These are phyloP conservation scores for Nothophytophthora sp. DNA, from an alignment of 352 stramenopile species.

Conservation along the genomic window DNA sequence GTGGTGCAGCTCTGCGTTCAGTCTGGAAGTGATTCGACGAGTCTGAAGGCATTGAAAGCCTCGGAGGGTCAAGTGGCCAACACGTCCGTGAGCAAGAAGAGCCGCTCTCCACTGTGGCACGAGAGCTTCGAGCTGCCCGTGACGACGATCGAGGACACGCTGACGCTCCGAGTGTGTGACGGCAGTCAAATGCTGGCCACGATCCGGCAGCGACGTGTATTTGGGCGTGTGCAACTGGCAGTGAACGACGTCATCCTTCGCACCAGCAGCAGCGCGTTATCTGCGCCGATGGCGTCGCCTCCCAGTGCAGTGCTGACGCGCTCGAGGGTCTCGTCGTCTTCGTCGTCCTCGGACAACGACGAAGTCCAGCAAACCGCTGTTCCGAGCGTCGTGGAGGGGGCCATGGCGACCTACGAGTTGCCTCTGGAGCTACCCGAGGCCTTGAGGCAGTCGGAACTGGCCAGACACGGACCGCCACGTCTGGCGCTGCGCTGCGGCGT, in stretches of 20 bases:
- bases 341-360: conserved; percentile 15
- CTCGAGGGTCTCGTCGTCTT: not conserved
- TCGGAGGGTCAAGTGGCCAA: conserved; percentile 27
- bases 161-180: conserved; percentile 58
- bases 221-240: conserved; percentile 44
- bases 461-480: conserved; percentile 50
- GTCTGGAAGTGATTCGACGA: conserved; percentile 12
- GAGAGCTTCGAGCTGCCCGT: conserved; percentile 63
- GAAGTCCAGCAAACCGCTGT: not conserved
- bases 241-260: conserved; percentile 54
- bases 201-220: conserved; percentile 35
- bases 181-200: conserved; percentile 32
- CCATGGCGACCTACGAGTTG: conserved; percentile 68
- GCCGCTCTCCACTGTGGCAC: conserved; percentile 58
- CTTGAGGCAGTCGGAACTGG: conserved; percentile 43
- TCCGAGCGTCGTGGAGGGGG: conserved; percentile 9
- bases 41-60: conserved; percentile 1
- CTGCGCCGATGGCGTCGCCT: not conserved
- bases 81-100: conserved; percentile 65
- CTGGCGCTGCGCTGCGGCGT: conserved; percentile 59
- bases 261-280: conserved; percentile 7
- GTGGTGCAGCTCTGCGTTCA: conserved; percentile 59
- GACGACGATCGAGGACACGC: conserved; percentile 40
- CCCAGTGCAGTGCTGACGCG: not conserved
- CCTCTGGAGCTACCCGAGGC: conserved; percentile 61